Conservation (phyloP, 176 grass and related monocot species). For the Areca catechu region DNA sequence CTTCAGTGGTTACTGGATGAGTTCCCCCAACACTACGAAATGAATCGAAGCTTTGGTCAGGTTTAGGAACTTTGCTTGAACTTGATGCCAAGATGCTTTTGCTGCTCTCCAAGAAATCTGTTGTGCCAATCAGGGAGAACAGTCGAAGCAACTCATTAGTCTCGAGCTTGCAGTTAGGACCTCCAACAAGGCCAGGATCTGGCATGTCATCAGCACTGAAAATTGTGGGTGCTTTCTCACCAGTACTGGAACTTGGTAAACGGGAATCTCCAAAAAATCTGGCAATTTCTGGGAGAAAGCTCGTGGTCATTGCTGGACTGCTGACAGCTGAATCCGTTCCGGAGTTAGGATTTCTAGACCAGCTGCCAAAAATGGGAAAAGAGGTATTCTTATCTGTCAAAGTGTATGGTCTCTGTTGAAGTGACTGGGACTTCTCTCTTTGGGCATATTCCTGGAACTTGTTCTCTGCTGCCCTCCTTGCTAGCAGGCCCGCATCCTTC, state of each 20-base stretch:
- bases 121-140: constrained; percentile 22
- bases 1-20: neutral
- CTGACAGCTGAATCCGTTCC: no score
- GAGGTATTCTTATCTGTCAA: no score
- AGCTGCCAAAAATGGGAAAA: no score
- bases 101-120: constrained; percentile 31
- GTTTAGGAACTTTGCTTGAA: neutral
- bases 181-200: neutral
- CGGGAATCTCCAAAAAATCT: no score
- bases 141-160: constrained; percentile 45
- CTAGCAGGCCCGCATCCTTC: constrained; percentile 31
- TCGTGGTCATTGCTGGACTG: no score
- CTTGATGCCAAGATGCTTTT: constrained; percentile 8
- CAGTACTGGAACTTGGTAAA: no score
- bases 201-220: neutral
- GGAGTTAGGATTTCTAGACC: no score
- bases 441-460: constrained; percentile 24
- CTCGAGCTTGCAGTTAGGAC: constrained; percentile 29
- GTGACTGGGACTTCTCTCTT: constrained; percentile 15
- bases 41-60: neutral
- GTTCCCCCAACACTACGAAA: neutral
- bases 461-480: constrained; percentile 37
- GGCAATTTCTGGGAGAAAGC: no score
- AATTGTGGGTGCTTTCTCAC: neutral
- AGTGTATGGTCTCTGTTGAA: constrained; percentile 9